Evolutionary conservation across 345 rosid species (phyloP), one percentile per base, ranked within the genome.

Genomic region (Eucalyptus curtisii): DNA sequence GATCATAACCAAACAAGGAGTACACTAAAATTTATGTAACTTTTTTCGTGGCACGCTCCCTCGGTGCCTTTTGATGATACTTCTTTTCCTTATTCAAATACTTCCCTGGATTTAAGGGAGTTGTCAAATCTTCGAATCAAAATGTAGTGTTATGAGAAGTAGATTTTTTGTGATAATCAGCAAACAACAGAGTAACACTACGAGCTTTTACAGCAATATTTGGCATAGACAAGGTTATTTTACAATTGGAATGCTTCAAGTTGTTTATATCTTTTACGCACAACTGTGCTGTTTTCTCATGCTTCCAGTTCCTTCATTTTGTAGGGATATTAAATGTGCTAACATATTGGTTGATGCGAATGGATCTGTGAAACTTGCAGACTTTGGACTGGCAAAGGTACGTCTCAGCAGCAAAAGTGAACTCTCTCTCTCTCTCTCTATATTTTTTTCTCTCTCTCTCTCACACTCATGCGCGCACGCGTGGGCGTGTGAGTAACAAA

Each of bases 331-430:
- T 68, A 92, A 92, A 89, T 92, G 93, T 86, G 92, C 92, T 44
- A 92, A 92, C 86, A 91, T 92, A 79, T 31, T 91, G 89, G 93
- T 92, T 31, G 64, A 90, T 61, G 86, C 90, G 11, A 88, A 8
- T 47, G 92, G 93, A 87, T 87, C 89, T 27, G 90, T 91, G 87
- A 92, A 90, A 71, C 91, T 92, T 24, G 91, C 93, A 71, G 93
- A 92, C 89, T 92, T 91, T 90, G 93, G 93, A 47, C 79, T 91
- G 91, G 91, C 93, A 24, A 91, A 88, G 92, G 91, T 91, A 7
- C 8, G 5, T 24, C 19, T 13, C 71, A 61, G 7, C 5, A 30
- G 33, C 33, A n/a, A 61, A 61, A 61, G 33, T 30, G 33, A 61
- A 7, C 17, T 7, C 53, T 6, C 53, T 15, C 52, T 49, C 53